These are phyloP conservation scores for Stachybotrys echinatus DNA, from an alignment of 2,329 filamentous ascomycete species.

Conservation along the genomic window DNA sequence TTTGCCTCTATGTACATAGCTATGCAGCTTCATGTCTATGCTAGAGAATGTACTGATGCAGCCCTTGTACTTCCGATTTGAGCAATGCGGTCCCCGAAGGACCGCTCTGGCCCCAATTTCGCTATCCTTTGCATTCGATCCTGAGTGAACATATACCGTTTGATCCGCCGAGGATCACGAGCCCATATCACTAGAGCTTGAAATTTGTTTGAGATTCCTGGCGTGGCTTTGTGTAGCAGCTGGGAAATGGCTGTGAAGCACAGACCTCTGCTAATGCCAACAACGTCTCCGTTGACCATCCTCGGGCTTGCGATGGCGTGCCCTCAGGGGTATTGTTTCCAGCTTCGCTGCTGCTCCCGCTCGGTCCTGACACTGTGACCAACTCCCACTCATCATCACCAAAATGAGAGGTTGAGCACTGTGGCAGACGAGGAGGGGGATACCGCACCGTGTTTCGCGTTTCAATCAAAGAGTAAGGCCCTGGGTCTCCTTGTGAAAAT, in stretches of 20 bases:
- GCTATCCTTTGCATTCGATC: too few relatives aligned
- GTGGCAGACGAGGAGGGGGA: background rate
- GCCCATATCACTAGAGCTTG: too few relatives aligned
- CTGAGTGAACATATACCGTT: too few relatives aligned
- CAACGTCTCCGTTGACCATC: background rate
- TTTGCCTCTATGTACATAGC: too few relatives aligned
- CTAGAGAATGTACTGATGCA: too few relatives aligned
- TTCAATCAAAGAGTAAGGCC: conserved; percentile 26
- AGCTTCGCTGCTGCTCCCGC: background rate
- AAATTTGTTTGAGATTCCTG: background rate
- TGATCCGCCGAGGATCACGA: too few relatives aligned
- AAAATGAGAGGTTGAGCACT: background rate
- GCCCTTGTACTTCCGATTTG: too few relatives aligned
- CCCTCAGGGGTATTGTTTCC: background rate
- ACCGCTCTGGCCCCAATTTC: too few relatives aligned
- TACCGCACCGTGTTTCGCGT: conserved; percentile 7
- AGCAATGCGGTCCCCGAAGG: too few relatives aligned
- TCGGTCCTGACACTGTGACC: background rate
- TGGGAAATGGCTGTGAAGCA: background rate
- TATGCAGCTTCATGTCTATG: too few relatives aligned
- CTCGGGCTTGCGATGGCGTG: background rate
- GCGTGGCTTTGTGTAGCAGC: background rate
- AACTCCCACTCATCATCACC: background rate
- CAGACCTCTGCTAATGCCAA: background rate
- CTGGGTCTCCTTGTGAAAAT: conserved; percentile 20